phyloP scores from a whole-genome alignment of 2,329 filamentous ascomycete species.

The Fusarium sp. region DNA sequence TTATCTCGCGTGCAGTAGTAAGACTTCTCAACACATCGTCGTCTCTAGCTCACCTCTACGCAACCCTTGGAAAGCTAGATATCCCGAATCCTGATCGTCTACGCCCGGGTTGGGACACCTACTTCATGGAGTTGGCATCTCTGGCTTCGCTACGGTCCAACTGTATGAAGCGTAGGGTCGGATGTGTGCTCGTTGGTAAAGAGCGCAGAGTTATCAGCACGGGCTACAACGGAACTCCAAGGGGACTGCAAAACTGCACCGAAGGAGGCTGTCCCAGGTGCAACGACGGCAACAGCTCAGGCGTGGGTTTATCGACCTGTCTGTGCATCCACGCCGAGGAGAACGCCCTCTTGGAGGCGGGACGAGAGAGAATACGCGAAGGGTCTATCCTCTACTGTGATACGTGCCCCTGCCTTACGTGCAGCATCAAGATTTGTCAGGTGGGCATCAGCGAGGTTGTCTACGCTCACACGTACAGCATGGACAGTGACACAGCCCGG shows the following conservation, averaged over 20 bases:
- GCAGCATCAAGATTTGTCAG: slow-evolving; percentile 98
- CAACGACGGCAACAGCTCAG: slow-evolving; percentile 78
- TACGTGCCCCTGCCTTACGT: slow-evolving; percentile 96
- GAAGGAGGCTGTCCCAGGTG: slow-evolving; percentile 92
- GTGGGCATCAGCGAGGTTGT: slow-evolving; percentile 97
- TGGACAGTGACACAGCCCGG: slow-evolving; percentile 86
- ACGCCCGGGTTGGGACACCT: slow-evolving; percentile 93
- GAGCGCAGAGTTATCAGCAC: slow-evolving; percentile 91
- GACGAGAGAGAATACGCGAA: slow-evolving; percentile 87
- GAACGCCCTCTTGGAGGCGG: slow-evolving; percentile 94
- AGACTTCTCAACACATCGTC: slow-evolving; percentile 88
- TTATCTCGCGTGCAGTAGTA: slow-evolving; percentile 85
- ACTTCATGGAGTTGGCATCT: slow-evolving; percentile 97
- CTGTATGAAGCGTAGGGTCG: slow-evolving; percentile 98
- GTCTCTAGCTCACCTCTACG: slow-evolving; percentile 77
- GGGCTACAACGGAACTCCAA: slow-evolving; percentile 97
- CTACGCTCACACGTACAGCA: slow-evolving; percentile 93
- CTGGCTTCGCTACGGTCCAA: slow-evolving; percentile 92
- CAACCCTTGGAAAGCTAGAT: slow-evolving; percentile 79
- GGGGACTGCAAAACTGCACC: slow-evolving; percentile 88
- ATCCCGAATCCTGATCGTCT: slow-evolving; percentile 83
- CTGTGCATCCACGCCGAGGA: slow-evolving; percentile 98
- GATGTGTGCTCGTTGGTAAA: slow-evolving; percentile 87
- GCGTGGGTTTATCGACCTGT: slow-evolving; percentile 84
- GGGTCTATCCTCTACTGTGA: slow-evolving; percentile 91